Evolutionary conservation across 352 stramenopile species (phyloP), one percentile per base, ranked within the genome.

Genomic region (Lagenidium sp.): DNA sequence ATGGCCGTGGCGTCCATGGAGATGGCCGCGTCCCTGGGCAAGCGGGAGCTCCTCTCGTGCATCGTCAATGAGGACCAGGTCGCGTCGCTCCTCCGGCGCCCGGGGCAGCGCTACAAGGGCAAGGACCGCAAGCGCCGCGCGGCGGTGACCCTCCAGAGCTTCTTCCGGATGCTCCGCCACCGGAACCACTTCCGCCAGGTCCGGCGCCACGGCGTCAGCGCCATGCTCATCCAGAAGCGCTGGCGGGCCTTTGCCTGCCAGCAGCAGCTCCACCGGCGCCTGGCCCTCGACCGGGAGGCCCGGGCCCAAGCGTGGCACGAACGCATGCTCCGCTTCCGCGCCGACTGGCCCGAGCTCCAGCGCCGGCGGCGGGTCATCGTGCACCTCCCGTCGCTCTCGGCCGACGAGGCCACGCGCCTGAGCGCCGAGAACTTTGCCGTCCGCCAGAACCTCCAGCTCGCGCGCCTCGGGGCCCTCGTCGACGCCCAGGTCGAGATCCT

Each of bases 21-120:
- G 11, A 50, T 80, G 30, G 34, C 57, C 22, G 49, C 50, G 28
- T 82, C 72, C 47, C 60, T 55, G n/a, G 71, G 28, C 28, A 32
- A 60, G 8, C 37, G 32, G 4, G 82, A 95, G 35, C 49, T 96
- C 41, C 53, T 94, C 24, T 57, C 55, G 6, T 96, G 84, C 31
- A 69, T 96, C 20, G 62, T 85, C 26, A 96, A 96, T 60, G 63
- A 86, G 38, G 85, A 95, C 41, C 82, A 96, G 44, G 77, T 96
- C 0, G 60, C 63, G 29, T 56, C 65, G 25, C 53, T 90, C 19
- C 47, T 85, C 20, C 62, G 64, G 6, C 70, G 76, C 26, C 73
- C 84, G n/a, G 75, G 78, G 0, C 71, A 89, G 49, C 73, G 81
- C 13, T 93, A 81, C 58, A 81, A 85, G 44, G 80, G 77, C 39